Conservation (phyloP, 805 yeast species). For the Candida ficus region DNA sequence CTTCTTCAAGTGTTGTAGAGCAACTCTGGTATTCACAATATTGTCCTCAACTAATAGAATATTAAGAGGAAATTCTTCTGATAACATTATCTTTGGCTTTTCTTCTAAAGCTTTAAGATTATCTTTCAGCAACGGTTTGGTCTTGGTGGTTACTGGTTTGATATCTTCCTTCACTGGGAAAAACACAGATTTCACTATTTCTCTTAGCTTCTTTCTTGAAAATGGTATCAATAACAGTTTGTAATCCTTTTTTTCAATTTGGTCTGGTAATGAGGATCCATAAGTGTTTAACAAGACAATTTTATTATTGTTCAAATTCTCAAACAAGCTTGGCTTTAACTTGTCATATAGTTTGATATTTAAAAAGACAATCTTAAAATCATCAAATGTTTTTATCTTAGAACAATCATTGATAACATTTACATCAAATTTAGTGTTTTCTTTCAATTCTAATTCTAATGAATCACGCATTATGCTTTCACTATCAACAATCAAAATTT, state of each 20-base stretch:
- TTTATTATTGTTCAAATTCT: not conserved
- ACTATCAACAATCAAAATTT: constrained; percentile 11
- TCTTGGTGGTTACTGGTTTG: too few relatives aligned
- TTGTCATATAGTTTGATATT: constrained; percentile 8
- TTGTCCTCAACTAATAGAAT: constrained; percentile 94
- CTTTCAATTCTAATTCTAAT: constrained; percentile 8
- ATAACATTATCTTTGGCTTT: constrained; percentile 2
- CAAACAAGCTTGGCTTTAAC: not conserved
- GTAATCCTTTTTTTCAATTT: constrained; percentile 3
- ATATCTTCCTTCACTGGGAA: too few relatives aligned
- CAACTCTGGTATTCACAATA: constrained; percentile 66
- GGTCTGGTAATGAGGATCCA: constrained; percentile 9
- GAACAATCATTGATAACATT: constrained; percentile 2
- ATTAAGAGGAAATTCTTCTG: constrained; percentile 32
- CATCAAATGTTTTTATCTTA: not conserved
- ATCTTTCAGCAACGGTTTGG: not conserved
- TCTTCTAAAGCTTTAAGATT: not conserved
- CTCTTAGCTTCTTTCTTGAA: constrained; percentile 9
- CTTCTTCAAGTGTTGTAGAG: constrained; percentile 65
- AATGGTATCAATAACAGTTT: constrained; percentile 18
- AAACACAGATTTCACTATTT: constrained; percentile 2
- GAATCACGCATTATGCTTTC: constrained; percentile 6
- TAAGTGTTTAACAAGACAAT: constrained; percentile 13
- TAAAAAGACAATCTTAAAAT: constrained; percentile 10
- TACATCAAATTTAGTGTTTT: constrained; percentile 4